phyloP scores from a whole-genome alignment of 345 rosid species.

The Barbarea vulgaris region DNA sequence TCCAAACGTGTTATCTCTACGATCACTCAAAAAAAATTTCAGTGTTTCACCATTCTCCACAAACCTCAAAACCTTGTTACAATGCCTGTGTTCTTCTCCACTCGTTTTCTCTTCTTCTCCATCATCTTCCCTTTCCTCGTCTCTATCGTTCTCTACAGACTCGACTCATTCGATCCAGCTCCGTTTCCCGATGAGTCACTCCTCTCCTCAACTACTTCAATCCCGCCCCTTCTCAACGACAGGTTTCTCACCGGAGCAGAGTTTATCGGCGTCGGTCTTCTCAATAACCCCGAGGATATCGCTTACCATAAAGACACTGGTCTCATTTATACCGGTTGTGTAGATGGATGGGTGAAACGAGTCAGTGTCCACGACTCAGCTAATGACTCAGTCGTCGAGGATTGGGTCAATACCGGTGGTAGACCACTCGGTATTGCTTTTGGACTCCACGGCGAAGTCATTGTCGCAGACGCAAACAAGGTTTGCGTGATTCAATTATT shows the following conservation, averaged over 20 bases:
- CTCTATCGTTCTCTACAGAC: constrained; percentile 45
- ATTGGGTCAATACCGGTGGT: constrained; percentile 76
- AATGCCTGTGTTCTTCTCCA: constrained; percentile 15
- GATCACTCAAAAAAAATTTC: background rate
- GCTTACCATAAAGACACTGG: constrained; percentile 42
- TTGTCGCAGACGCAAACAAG: constrained; percentile 76
- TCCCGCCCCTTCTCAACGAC: background rate
- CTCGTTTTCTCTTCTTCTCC: constrained; percentile 32
- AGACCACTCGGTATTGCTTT: constrained; percentile 81
- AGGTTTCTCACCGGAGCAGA: background rate
- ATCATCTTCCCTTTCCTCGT: constrained; percentile 36
- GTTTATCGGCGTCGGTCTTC: background rate
- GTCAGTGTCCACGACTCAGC: constrained; percentile 42
- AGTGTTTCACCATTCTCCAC: background rate
- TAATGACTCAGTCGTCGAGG: constrained; percentile 54
- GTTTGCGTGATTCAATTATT: constrained; percentile 36
- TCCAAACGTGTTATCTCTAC: background rate
- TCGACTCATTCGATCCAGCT: constrained; percentile 58
- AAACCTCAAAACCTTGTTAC: background rate
- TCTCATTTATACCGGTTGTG: constrained; percentile 58
- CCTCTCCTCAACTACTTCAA: constrained; percentile 24
- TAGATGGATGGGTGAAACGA: constrained; percentile 85
- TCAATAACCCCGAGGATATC: background rate
- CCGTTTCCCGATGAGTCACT: constrained; percentile 50
- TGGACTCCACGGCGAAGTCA: constrained; percentile 44